phyloP scores from a whole-genome alignment of 2,329 filamentous ascomycete species.

The Curvularia sp. region DNA sequence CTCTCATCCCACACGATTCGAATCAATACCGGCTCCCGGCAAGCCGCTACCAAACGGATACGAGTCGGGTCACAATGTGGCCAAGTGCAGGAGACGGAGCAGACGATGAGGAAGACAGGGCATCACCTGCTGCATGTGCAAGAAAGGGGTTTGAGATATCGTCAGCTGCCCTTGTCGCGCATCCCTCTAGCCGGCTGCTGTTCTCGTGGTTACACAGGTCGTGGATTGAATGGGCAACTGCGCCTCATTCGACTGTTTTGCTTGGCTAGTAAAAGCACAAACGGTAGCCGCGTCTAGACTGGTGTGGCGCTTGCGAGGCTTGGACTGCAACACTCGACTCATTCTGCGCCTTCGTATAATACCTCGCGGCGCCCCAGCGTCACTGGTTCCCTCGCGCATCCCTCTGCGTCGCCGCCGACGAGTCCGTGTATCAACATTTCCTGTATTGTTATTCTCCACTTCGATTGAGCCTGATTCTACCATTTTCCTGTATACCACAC shows the following conservation, averaged over 20 bases:
- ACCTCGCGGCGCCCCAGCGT: not conserved
- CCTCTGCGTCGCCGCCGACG: not conserved
- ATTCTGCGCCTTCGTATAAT: not conserved
- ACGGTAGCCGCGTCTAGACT: not conserved
- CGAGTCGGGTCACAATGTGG: not conserved
- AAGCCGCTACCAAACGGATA: too few species aligned
- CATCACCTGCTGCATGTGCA: not conserved
- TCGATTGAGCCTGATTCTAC: not conserved
- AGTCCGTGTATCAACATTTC: not conserved
- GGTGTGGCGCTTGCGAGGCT: slow-evolving; percentile 1
- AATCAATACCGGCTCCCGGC: not conserved
- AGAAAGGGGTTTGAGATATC: not conserved
- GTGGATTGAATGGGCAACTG: not conserved
- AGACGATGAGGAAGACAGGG: not conserved
- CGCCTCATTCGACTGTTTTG: not conserved
- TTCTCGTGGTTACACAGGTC: too few species aligned
- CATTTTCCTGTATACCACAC: not conserved
- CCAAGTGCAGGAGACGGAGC: not conserved
- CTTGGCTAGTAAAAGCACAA: not conserved
- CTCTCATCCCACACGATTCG: not conserved
- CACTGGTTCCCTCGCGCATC: not conserved
- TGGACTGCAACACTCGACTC: not conserved
- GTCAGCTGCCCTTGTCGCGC: not conserved
- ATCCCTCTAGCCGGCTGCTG: too few species aligned
- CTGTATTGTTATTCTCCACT: not conserved